Conservation (phyloP, 2,329 filamentous ascomycete species). For the Phaeosphaeriaceae sp. region DNA sequence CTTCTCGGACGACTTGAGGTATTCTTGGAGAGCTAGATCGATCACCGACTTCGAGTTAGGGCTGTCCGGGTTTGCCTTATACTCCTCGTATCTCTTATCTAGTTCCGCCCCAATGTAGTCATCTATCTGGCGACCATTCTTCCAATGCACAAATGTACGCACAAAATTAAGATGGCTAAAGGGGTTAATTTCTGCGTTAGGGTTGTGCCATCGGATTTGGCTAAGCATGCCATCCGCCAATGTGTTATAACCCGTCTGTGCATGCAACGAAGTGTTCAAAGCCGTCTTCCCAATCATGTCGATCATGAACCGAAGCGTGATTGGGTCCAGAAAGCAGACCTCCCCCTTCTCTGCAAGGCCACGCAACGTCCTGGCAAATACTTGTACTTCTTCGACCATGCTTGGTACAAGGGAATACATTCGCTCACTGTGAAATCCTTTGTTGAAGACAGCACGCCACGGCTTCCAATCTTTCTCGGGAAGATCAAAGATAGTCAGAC, state of each 20-base stretch:
- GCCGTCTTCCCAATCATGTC: conserved; percentile 9
- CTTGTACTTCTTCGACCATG: conserved; percentile 8
- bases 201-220: conserved; percentile 11
- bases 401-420: conserved; percentile 10
- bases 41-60: conserved; percentile 16
- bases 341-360: conserved; percentile 2
- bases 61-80: conserved; percentile 1
- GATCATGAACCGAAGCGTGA: conserved; percentile 8
- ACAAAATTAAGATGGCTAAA: conserved; percentile 13
- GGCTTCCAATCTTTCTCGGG: conserved; percentile 12
- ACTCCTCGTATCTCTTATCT: conserved; percentile 17
- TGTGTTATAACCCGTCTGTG: conserved; percentile 12
- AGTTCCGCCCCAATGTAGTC: conserved; percentile 19
- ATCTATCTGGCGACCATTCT: conserved; percentile 18
- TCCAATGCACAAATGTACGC: conserved; percentile 10
- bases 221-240: conserved; percentile 11
- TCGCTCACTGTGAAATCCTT: conserved; percentile 10
- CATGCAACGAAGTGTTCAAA: conserved; percentile 13
- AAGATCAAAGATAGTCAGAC: conserved; percentile 8
- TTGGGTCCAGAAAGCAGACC: conserved; percentile 6
- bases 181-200: conserved; percentile 15
- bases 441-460: conserved; percentile 14
- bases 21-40: conserved; percentile 14
- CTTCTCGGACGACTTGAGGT: conserved; percentile 11
- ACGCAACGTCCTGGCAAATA: conserved; percentile 3